Conservation (phyloP, 2,329 filamentous ascomycete genomes). For the Epichloe uncinata region DNA sequence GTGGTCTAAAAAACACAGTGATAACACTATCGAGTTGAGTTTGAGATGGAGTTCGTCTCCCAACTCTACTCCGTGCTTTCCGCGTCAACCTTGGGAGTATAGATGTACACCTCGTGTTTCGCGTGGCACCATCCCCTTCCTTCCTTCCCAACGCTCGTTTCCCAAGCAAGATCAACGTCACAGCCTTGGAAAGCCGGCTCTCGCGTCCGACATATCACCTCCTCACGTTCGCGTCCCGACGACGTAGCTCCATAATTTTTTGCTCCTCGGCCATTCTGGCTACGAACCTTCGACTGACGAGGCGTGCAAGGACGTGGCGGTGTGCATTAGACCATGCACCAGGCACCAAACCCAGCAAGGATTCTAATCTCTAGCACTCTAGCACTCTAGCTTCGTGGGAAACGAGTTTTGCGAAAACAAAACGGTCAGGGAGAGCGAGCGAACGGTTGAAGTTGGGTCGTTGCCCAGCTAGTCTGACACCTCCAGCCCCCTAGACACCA, state of each 20-base stretch:
- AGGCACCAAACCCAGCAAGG: not conserved
- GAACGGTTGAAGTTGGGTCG: not conserved
- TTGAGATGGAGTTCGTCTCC: no score
- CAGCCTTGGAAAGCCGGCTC: not conserved
- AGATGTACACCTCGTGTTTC: not conserved
- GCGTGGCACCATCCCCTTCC: not conserved
- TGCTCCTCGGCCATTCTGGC: not conserved
- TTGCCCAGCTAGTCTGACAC: not conserved
- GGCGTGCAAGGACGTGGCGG: constrained; percentile 1
- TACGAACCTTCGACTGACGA: not conserved
- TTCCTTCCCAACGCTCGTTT: not conserved
- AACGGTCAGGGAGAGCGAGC: not conserved
- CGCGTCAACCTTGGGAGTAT: not conserved
- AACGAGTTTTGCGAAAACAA: not conserved
- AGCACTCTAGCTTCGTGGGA: not conserved
- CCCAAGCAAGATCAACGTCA: not conserved
- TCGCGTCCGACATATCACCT: not conserved
- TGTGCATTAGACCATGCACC: constrained; percentile 4
- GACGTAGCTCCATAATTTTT: not conserved
- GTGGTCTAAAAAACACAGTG: no score
- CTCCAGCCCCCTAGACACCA: not conserved
- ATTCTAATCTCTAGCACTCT: not conserved
- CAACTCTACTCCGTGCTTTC: no score
- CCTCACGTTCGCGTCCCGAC: not conserved
- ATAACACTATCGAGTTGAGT: no score